phyloP scores from a whole-genome alignment of 345 rosid species.

The Anastatica hierochuntica region DNA sequence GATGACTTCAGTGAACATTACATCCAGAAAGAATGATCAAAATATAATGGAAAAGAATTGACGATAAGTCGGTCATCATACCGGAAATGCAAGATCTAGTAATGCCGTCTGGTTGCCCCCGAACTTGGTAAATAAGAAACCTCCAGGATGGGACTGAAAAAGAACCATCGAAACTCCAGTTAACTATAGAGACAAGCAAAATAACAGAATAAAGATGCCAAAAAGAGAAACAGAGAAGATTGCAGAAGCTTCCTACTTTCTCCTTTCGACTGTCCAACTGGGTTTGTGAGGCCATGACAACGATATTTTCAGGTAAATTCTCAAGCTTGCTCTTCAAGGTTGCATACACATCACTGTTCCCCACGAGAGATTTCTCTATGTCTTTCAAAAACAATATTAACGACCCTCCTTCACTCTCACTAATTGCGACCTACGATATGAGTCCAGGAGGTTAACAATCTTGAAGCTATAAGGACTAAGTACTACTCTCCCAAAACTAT shows the following conservation, averaged over 20 bases:
- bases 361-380: conserved; percentile 69
- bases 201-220: conserved; percentile 1
- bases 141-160: conserved; percentile 84
- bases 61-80: conserved; percentile 26
- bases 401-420: conserved; percentile 62
- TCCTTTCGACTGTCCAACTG: conserved; percentile 91
- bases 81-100: conserved; percentile 90
- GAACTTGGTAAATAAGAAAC: conserved; percentile 87
- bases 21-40: neutral
- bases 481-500: conserved; percentile 1
- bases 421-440: conserved; percentile 48
- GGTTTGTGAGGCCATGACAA: conserved; percentile 86
- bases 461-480: conserved; percentile 5
- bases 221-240: neutral
- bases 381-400: conserved; percentile 83
- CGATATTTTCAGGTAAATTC: conserved; percentile 59
- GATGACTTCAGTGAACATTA: neutral
- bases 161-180: conserved; percentile 3
- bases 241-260: conserved; percentile 40
- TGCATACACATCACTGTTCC: conserved; percentile 58
- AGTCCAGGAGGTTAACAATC: conserved; percentile 6
- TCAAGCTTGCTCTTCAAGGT: conserved; percentile 71
- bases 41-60: neutral
- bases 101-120: conserved; percentile 89
- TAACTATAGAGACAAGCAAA: neutral